Conservation (phyloP, 352 stramenopile genomes). For the Paralagenidium karlingii region DNA sequence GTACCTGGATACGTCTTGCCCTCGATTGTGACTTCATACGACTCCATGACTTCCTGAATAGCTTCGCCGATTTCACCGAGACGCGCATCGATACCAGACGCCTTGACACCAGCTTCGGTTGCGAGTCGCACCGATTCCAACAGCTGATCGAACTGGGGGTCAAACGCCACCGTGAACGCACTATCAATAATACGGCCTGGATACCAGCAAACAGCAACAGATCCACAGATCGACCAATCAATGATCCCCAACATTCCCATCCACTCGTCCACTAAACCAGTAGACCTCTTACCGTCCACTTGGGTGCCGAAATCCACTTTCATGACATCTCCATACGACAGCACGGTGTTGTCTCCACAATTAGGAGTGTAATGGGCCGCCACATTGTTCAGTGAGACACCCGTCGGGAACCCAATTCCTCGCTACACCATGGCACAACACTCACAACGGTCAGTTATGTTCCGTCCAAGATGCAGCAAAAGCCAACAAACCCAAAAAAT, state of each 20-base stretch:
- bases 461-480: slow-evolving; percentile 3
- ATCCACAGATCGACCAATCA: background rate
- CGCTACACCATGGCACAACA: slow-evolving; percentile 12
- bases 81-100: slow-evolving; percentile 91
- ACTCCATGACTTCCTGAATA: slow-evolving; percentile 98
- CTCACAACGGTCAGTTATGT: slow-evolving; percentile 2
- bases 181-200: slow-evolving; percentile 96
- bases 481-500: background rate
- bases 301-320: slow-evolving; percentile 98
- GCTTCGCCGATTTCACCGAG: slow-evolving; percentile 91
- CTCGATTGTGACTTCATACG: slow-evolving; percentile 94
- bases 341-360: slow-evolving; percentile 88
- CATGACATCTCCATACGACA: slow-evolving; percentile 95
- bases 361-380: slow-evolving; percentile 98
- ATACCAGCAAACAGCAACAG: slow-evolving; percentile 1
- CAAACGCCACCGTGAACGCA: slow-evolving; percentile 94
- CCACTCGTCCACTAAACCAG: too few relatives aligned
- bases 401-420: slow-evolving; percentile 93
- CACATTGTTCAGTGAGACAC: slow-evolving; percentile 95
- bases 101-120: slow-evolving; percentile 88
- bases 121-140: slow-evolving; percentile 88
- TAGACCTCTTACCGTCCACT: too few relatives aligned
- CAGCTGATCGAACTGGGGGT: slow-evolving; percentile 89
- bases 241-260: background rate
- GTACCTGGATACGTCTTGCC: slow-evolving; percentile 84